Percentiles rank a stretch among this genome's conserved stretches.
Conservation (phyloP, 1,284 basidiomycete species). For the Rhodotorula sp. region DNA sequence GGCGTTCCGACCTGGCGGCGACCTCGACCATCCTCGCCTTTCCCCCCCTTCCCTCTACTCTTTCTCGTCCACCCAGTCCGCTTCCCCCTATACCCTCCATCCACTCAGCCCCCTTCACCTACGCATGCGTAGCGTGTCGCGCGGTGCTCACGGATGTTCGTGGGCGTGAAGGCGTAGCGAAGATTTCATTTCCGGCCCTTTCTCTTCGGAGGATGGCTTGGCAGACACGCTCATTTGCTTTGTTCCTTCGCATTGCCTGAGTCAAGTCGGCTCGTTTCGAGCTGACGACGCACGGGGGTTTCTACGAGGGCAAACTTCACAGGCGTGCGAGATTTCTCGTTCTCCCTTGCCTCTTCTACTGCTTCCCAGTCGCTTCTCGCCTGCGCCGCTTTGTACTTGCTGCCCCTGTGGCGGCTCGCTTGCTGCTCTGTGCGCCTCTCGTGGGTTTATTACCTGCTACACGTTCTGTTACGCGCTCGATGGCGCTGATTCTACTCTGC, state of each 20-base stretch:
- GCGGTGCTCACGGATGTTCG: not conserved
- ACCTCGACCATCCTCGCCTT: not conserved
- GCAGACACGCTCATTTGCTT: slow-evolving; percentile 6
- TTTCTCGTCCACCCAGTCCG: not conserved
- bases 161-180: slow-evolving; percentile 2
- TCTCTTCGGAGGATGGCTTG: too few species aligned
- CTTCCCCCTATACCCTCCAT: slow-evolving; percentile 3
- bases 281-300: not conserved
- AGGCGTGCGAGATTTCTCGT: slow-evolving; percentile 3
- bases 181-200: not conserved
- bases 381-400: too few species aligned
- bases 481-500: not conserved
- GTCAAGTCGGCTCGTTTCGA: not conserved
- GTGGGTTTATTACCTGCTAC: not conserved
- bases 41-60: not conserved
- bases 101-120: not conserved
- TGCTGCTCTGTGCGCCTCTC: not conserved
- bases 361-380: too few species aligned
- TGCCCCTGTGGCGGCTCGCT: too few species aligned
- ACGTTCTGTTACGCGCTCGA: not conserved
- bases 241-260: not conserved
- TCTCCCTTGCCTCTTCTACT: not conserved
- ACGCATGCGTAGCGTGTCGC: not conserved
- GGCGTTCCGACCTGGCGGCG: too few species aligned
- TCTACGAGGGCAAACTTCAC: slow-evolving; percentile 2